Conservation (phyloP, 225 moss, liverwort and hornwort species). For the Bryum argenteum region DNA sequence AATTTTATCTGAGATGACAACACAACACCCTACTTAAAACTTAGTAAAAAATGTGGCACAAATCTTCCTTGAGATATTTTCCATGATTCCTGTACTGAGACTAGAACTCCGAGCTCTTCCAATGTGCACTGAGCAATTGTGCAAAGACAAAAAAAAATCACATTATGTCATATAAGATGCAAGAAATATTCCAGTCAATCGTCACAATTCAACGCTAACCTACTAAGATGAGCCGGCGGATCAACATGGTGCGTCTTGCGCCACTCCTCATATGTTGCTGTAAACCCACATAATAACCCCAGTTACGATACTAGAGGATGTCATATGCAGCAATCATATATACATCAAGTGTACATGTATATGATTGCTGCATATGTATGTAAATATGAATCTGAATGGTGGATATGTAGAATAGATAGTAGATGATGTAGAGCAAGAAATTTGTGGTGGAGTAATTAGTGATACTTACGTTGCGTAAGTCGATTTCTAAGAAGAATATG, state of each 20-base stretch:
- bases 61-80: neutral
- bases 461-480: conserved; percentile 67
- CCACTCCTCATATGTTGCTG: conserved; percentile 72
- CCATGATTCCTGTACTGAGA: neutral
- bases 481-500: conserved; percentile 59
- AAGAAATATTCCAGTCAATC: conserved; percentile 23
- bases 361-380: no score
- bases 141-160: neutral
- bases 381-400: no score
- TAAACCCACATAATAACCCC: neutral
- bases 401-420: no score
- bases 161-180: neutral
- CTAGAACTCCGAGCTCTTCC: neutral
- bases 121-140: neutral
- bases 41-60: neutral
- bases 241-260: conserved; percentile 34
- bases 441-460: neutral
- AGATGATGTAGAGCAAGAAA: no score
- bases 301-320: neutral
- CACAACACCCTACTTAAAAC: no score
- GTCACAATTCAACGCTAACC: conserved; percentile 7
- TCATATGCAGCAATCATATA: neutral
- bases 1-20: no score
- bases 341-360: neutral
- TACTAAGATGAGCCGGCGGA: neutral